These are phyloP conservation scores for Dipteronia dyeriana DNA, from an alignment of 345 rosid genomes.

Conservation along the genomic window DNA sequence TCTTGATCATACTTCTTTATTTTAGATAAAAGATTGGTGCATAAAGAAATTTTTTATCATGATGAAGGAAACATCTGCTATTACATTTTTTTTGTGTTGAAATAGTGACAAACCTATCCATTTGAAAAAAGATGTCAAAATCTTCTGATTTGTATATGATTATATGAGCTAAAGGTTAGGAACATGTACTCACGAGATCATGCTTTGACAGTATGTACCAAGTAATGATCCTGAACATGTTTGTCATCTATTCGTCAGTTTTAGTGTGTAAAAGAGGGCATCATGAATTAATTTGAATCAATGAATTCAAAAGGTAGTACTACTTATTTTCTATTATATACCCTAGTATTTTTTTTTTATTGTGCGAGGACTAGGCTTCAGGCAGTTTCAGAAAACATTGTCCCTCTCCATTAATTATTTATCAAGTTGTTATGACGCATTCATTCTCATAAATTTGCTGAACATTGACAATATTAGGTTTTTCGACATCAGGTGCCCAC, in stretches of 20 bases:
- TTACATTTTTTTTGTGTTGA: background rate
- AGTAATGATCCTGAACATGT: background rate
- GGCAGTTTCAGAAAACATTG: constrained; percentile 2
- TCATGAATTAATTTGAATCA: background rate
- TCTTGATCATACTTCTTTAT: background rate
- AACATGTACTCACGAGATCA: background rate
- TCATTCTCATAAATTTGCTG: constrained; percentile 1
- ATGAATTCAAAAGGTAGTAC: background rate
- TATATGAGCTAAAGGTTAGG: background rate
- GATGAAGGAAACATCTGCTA: background rate
- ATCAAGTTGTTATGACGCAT: background rate
- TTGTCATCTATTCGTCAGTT: constrained; percentile 1
- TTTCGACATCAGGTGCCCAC: constrained; percentile 74
- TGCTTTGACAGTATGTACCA: background rate
- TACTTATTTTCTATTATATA: background rate
- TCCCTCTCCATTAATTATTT: background rate
- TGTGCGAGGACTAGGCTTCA: background rate
- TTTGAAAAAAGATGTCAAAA: background rate
- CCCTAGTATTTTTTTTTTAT: background rate
- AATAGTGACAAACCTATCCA: background rate
- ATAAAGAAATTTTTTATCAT: background rate
- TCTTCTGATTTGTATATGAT: background rate
- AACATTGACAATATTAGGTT: constrained; percentile 9
- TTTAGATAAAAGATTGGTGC: background rate
- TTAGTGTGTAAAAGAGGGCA: background rate